phyloP scores from a whole-genome alignment of 441 rosid species.

The Pelargonium citronellum region DNA sequence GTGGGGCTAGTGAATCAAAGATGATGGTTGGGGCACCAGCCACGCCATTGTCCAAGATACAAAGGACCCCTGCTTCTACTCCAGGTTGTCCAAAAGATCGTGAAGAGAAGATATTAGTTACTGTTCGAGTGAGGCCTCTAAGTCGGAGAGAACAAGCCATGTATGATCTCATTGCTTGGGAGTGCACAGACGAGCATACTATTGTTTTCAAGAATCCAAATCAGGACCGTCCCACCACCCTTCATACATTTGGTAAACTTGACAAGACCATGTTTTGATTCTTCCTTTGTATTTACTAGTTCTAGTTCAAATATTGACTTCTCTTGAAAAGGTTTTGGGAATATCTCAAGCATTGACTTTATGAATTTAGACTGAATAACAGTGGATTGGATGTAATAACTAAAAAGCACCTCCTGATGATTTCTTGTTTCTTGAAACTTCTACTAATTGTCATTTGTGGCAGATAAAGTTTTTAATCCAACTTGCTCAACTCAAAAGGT shows the following conservation, averaged over 20 bases:
- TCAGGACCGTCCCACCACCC: slow-evolving; percentile 42
- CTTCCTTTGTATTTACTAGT: not conserved
- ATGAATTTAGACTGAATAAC: not conserved
- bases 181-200: slow-evolving; percentile 58
- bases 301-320: slow-evolving; percentile 8
- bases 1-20: slow-evolving; percentile 18
- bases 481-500: slow-evolving; percentile 62
- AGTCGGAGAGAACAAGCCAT: slow-evolving; percentile 74
- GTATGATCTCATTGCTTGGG: slow-evolving; percentile 94
- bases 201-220: slow-evolving; percentile 59
- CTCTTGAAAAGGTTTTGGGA: not conserved
- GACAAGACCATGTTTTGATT: not conserved
- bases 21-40: slow-evolving; percentile 57
- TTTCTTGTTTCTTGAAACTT: not conserved
- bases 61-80: slow-evolving; percentile 44
- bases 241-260: slow-evolving; percentile 52
- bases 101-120: slow-evolving; percentile 87
- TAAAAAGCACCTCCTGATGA: not conserved
- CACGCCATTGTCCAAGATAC: slow-evolving; percentile 62
- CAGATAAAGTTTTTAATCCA: slow-evolving; percentile 95
- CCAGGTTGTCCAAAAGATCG: slow-evolving; percentile 54
- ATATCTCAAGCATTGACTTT: too few species aligned
- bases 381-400: not conserved
- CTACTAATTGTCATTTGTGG: not conserved
- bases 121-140: slow-evolving; percentile 75